Percentiles rank a stretch among this genome's conserved stretches.
Evolutionary conservation across 31 red algal species (phyloP).

Genomic region (Odonthalia washingtoniensis): DNA sequence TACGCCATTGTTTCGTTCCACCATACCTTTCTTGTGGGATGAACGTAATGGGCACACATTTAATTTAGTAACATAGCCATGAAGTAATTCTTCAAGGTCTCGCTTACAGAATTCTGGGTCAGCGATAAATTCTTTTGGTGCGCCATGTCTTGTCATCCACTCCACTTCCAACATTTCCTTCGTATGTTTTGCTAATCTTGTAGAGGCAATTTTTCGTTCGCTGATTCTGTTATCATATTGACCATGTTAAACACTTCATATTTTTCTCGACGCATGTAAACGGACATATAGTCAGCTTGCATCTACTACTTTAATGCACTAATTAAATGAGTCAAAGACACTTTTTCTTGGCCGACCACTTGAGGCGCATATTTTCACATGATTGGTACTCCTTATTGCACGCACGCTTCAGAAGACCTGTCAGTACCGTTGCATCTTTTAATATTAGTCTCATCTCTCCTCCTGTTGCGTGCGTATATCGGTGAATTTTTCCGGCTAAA

Average conservation of each 20-base stretch:
- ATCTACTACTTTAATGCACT: not conserved
- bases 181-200: too few relatives aligned
- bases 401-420: not conserved
- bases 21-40: slow-evolving; percentile 17
- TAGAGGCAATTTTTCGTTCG: not conserved
- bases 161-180: not conserved
- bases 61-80: not conserved
- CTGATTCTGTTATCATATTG: not conserved
- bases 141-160: not conserved
- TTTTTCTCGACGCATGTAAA: slow-evolving; percentile 8
- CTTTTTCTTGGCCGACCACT: not conserved
- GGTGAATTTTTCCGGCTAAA: slow-evolving; percentile 10
- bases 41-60: not conserved
- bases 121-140: slow-evolving; percentile 14
- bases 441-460: not conserved
- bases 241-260: slow-evolving; percentile 26
- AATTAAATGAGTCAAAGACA: slow-evolving; percentile 27
- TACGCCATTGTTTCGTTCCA: not conserved
- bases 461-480: not conserved
- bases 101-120: slow-evolving; percentile 20
- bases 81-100: not conserved
- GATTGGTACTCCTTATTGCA: not conserved
- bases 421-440: not conserved
- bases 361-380: slow-evolving; percentile 22
- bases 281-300: not conserved